Evolutionary conservation across 2,329 filamentous ascomycete genomes (phyloP).

Genomic region (Blastomyces parvus): DNA sequence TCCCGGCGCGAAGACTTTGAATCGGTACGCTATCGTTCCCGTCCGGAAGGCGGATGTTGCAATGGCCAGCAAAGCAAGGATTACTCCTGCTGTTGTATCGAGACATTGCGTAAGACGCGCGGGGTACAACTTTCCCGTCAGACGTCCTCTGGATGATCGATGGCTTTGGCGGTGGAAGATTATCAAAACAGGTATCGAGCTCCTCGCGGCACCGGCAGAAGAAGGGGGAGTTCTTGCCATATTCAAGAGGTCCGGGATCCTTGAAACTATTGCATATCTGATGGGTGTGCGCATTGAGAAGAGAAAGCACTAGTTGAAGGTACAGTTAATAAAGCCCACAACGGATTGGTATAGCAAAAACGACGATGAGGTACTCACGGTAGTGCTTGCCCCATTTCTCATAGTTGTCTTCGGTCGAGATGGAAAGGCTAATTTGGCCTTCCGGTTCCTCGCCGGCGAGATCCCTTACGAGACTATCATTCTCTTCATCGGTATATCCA

Average conservation of each 20-base stretch:
- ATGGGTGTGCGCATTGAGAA: conserved; percentile 47
- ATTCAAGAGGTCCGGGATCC: conserved; percentile 49
- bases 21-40: conserved; percentile 33
- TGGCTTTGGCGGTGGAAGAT: conserved; percentile 22
- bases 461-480: conserved; percentile 41
- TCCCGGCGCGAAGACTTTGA: conserved; percentile 38
- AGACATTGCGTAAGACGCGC: conserved; percentile 31
- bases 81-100: conserved; percentile 36
- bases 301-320: conserved; percentile 36
- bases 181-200: conserved; percentile 39
- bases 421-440: conserved; percentile 45
- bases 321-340: not conserved
- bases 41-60: conserved; percentile 39
- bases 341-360: not conserved
- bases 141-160: not conserved
- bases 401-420: conserved; percentile 35
- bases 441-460: conserved; percentile 36
- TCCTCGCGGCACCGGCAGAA: conserved; percentile 44
- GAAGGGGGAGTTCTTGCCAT: conserved; percentile 43
- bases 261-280: conserved; percentile 56
- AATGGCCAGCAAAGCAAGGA: conserved; percentile 47
- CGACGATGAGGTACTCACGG: conserved; percentile 16
- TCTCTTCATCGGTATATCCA: conserved; percentile 31
- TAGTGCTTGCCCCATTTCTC: conserved; percentile 50
- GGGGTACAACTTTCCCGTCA: not conserved